phyloP scores from a whole-genome alignment of 805 yeast species.

The Kluyveromyces wickerhamii region DNA sequence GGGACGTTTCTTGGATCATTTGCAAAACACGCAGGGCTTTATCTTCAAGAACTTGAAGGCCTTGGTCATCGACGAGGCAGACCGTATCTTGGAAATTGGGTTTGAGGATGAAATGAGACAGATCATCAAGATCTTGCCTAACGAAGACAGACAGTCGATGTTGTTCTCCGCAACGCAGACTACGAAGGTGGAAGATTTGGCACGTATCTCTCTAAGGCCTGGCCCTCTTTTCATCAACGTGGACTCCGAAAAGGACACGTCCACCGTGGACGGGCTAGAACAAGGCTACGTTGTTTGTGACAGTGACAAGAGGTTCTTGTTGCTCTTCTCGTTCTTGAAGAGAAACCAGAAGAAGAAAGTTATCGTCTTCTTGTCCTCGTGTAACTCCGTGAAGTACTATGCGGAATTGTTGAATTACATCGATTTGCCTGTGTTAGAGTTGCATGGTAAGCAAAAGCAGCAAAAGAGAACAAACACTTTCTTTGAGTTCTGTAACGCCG shows the following conservation, averaged over 20 bases:
- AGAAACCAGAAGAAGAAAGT: conserved; percentile 86
- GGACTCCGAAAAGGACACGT: conserved; percentile 69
- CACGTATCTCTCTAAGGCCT: conserved; percentile 88
- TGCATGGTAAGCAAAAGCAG: conserved; percentile 98
- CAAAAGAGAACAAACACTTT: conserved; percentile 97
- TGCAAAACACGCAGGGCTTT: conserved; percentile 91
- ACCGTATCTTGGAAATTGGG: conserved; percentile 93
- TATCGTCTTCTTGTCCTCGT: conserved; percentile 91
- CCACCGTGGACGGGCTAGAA: conserved; percentile 95
- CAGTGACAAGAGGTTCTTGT: conserved; percentile 84
- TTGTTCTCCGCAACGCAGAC: conserved; percentile 99
- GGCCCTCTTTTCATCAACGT: conserved; percentile 94
- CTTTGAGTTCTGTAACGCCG: conserved; percentile 96
- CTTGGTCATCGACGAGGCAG: conserved; percentile 94
- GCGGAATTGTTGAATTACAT: conserved; percentile 93
- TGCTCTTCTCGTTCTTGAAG: conserved; percentile 87
- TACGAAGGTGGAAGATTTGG: conserved; percentile 96
- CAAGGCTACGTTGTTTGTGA: conserved; percentile 99
- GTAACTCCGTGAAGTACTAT: conserved; percentile 94
- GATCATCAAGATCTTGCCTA: conserved; percentile 87
- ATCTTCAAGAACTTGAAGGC: conserved; percentile 93
- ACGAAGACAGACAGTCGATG: conserved; percentile 92
- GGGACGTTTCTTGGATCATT: conserved; percentile 91
- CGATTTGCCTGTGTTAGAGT: conserved; percentile 91
- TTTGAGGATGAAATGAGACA: conserved; percentile 99